These are phyloP conservation scores for Ophiostoma tasmaniense DNA, from an alignment of 2,329 filamentous ascomycete genomes.

Conservation along the genomic window DNA sequence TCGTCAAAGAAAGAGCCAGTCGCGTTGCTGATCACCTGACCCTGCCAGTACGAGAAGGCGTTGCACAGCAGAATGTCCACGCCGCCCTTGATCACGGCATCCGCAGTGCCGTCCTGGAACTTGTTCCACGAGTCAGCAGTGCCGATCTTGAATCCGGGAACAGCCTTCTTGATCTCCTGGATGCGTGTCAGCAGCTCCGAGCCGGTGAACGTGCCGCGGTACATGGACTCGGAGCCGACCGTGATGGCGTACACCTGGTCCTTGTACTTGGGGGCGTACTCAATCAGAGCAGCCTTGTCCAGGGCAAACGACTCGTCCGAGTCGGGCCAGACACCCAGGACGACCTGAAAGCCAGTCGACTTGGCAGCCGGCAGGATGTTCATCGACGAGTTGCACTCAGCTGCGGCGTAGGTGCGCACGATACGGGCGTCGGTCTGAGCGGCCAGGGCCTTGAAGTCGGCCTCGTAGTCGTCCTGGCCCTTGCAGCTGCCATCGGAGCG, in stretches of 20 bases:
- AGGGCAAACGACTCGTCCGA: constrained; percentile 11
- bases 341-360: constrained; percentile 12
- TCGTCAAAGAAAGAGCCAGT: constrained; percentile 16
- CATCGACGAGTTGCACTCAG: constrained; percentile 15
- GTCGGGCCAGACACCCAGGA: constrained; percentile 17
- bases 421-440: constrained; percentile 6
- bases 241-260: constrained; percentile 19
- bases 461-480: constrained; percentile 14
- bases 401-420: constrained; percentile 14
- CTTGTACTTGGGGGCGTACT: constrained; percentile 14
- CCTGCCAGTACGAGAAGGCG: constrained; percentile 19
- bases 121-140: constrained; percentile 19
- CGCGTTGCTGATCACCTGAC: constrained; percentile 14
- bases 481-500: constrained; percentile 15
- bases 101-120: constrained; percentile 17
- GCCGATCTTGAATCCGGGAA: constrained; percentile 16
- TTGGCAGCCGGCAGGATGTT: constrained; percentile 16
- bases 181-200: constrained; percentile 14
- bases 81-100: constrained; percentile 13
- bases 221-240: constrained; percentile 16
- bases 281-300: constrained; percentile 14
- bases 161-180: constrained; percentile 11
- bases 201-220: constrained; percentile 17
- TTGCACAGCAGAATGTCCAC: constrained; percentile 18
- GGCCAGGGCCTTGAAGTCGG: constrained; percentile 12